Conservation (phyloP, 257 asterid genomes). For the Henckelia pumila region DNA sequence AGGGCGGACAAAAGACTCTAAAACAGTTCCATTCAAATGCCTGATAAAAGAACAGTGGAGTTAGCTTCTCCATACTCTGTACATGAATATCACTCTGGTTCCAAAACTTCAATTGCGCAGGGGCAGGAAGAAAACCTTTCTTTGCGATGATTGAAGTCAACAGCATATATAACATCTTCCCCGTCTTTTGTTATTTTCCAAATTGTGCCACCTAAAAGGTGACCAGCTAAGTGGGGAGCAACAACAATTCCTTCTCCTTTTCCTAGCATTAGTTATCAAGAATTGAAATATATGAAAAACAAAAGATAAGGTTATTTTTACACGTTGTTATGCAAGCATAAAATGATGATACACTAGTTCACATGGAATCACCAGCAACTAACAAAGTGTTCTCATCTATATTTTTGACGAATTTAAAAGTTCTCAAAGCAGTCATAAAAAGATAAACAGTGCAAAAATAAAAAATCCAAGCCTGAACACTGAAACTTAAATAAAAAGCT, state of each 20-base stretch:
- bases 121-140: conserved; percentile 61
- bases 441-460: conserved; percentile 6
- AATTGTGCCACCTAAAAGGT: conserved; percentile 87
- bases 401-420: conserved; percentile 14
- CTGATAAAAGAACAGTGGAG: conserved; percentile 47
- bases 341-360: conserved; percentile 9
- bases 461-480: neutral
- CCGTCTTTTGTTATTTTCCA: conserved; percentile 99
- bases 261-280: conserved; percentile 42
- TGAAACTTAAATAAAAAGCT: neutral
- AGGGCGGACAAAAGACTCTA: conserved; percentile 98
- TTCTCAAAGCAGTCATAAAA: conserved; percentile 12
- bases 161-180: conserved; percentile 97
- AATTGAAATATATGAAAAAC: conserved; percentile 23
- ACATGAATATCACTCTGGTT: conserved; percentile 26
- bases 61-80: conserved; percentile 24
- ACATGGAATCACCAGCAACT: conserved; percentile 22
- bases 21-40: conserved; percentile 88
- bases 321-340: conserved; percentile 10
- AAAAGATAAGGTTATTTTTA: conserved; percentile 13
- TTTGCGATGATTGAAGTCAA: conserved; percentile 94
- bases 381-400: conserved; percentile 19
- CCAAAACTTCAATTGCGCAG: conserved; percentile 22
- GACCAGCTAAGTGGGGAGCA: conserved; percentile 99
- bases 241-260: conserved; percentile 99